phyloP scores from a whole-genome alignment of 2,329 filamentous ascomycete species.

The Ophiostoma triangulosporum region DNA sequence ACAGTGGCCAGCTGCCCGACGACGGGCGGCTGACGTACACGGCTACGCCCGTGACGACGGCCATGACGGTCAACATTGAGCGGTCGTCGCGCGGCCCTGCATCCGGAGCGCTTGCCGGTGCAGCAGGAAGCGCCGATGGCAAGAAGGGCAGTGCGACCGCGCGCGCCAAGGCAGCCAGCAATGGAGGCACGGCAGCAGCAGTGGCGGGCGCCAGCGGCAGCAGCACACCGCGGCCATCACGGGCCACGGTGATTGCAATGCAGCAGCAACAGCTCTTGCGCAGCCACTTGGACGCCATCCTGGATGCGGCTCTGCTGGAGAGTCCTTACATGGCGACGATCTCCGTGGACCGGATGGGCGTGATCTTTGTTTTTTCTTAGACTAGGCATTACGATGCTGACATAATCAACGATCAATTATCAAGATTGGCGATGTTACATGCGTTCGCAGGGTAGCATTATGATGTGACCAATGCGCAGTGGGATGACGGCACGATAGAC shows the following conservation, averaged over 20 bases:
- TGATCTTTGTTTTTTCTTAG: constrained; percentile 67
- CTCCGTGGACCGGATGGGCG: constrained; percentile 76
- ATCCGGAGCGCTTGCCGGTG: not conserved
- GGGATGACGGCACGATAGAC: no score
- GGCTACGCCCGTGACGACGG: constrained; percentile 45
- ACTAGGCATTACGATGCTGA: not conserved
- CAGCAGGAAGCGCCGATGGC: constrained; percentile 16
- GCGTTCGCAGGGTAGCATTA: not conserved
- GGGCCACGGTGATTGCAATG: constrained; percentile 72
- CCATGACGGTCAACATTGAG: constrained; percentile 55
- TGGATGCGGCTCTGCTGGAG: constrained; percentile 81
- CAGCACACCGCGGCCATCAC: constrained; percentile 35
- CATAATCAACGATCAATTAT: no score
- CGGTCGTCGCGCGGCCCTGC: constrained; percentile 26
- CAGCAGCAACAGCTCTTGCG: constrained; percentile 79
- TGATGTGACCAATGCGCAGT: not conserved
- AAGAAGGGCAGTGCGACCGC: not conserved
- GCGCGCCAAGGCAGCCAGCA: not conserved
- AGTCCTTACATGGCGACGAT: constrained; percentile 86
- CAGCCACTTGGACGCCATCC: constrained; percentile 75
- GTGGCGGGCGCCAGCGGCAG: constrained; percentile 16
- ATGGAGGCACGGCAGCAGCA: constrained; percentile 22
- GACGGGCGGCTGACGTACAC: constrained; percentile 63
- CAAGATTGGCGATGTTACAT: not conserved
- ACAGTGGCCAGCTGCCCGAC: constrained; percentile 62